Evolutionary conservation across 805 yeast genomes (phyloP), one percentile per base, ranked within the genome.

Genomic region (Kodamaea neixiangensis): DNA sequence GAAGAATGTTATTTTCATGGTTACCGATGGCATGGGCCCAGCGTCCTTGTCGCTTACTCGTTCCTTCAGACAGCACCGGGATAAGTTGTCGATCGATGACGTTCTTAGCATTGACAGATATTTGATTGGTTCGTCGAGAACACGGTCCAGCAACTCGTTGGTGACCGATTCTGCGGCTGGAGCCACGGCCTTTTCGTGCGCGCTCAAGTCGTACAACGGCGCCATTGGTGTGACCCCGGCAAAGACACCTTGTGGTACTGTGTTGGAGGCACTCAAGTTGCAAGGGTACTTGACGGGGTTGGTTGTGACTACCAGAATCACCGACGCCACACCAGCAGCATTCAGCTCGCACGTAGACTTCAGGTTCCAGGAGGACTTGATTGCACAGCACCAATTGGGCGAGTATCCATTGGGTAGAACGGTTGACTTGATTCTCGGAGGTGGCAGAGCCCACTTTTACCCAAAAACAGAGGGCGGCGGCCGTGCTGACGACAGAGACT

Each of bases 161-260:
- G 81, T 92, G 53, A 92, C 98, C 0, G 98, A 92, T 66, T 88
- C 96, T 22, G 98, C 98, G 9, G 98, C 98, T 1, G 97, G 97
- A 13, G 98, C 97, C 13, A 90, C 97, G 11, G 97, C 96, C 1
- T 92, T 91, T 62, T 77, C 96, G 0, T 89, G 97, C 67, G 93
- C 84, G 5, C 62, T 83, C 59, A 92, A 92, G 72, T 73, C 91
- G 4, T 90, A 89, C 69, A 92, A 92, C 65, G 94, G 96, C 13
- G 97, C 96, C 10, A 87, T 92, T 65, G 96, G 90, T n/a, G 96
- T 92, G 13, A 79, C 79, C 53, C 82, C 89, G 1, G 69, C 75
- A 29, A 73, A 78, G 44, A 58, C 62, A n/a, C 96, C 97, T 5
- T 87, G 96, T 64, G 97, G 96, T 5, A 89, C 97, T 1, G 69